These are phyloP conservation scores for Colletotrichum endophyticum DNA, from an alignment of 2,329 filamentous ascomycete species.

Conservation along the genomic window DNA sequence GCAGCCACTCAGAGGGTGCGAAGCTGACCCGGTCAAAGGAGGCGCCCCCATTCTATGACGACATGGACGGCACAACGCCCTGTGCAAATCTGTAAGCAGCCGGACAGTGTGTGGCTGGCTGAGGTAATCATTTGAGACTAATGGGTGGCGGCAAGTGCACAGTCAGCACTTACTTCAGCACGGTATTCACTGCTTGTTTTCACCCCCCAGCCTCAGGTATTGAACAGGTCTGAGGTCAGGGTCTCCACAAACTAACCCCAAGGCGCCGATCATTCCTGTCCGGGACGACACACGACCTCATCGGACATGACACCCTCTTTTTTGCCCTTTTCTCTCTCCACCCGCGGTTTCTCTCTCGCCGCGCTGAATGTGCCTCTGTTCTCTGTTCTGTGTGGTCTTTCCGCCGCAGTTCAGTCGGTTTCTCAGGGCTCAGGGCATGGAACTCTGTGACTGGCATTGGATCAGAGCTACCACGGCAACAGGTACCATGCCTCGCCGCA, in stretches of 20 bases:
- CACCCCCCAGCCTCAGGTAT: neutral
- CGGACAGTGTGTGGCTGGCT: neutral
- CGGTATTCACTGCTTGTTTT: neutral
- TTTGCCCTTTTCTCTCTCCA: neutral
- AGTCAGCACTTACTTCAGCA: neutral
- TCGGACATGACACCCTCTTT: conserved; percentile 17
- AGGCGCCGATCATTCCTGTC: conserved; percentile 19
- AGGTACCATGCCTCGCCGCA: neutral
- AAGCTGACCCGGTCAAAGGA: conserved; percentile 3
- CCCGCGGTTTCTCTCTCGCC: neutral
- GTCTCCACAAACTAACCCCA: neutral
- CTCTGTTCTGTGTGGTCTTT: neutral
- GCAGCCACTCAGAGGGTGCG: neutral
- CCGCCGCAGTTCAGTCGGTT: neutral
- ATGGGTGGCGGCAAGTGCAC: neutral
- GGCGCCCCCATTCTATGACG: conserved; percentile 14
- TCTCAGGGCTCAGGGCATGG: neutral
- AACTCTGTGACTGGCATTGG: neutral
- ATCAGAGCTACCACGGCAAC: neutral
- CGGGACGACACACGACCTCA: conserved; percentile 22
- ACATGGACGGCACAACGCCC: neutral
- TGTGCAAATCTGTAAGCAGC: neutral
- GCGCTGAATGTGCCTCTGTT: neutral
- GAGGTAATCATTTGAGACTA: neutral
- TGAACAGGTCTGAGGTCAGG: conserved; percentile 23